Evolutionary conservation across 371 early-diverging fungal species (phyloP).

Genomic region (Zychaea mexicana): DNA sequence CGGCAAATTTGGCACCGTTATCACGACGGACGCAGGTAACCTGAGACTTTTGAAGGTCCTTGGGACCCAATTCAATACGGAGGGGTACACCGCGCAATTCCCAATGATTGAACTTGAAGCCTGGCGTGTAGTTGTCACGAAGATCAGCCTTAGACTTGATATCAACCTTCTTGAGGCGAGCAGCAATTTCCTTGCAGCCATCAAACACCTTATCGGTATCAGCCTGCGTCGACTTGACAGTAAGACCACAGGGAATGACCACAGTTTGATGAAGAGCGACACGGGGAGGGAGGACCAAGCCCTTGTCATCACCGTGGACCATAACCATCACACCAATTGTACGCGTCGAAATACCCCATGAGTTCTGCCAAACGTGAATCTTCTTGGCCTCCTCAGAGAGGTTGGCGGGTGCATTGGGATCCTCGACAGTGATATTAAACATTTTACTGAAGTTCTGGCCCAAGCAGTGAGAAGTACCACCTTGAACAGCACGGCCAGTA

Average conservation of each 20-base stretch:
- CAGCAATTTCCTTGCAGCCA: constrained; percentile 71
- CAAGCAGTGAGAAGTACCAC: constrained; percentile 99
- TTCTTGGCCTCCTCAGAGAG: constrained; percentile 50
- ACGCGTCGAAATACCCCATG: constrained; percentile 99
- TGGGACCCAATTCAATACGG: constrained; percentile 98
- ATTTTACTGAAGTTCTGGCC: constrained; percentile 99
- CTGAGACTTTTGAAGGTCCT: constrained; percentile 88
- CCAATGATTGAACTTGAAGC: constrained; percentile 99
- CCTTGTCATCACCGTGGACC: constrained; percentile 99
- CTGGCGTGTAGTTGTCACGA: constrained; percentile 94
- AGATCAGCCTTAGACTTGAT: constrained; percentile 91
- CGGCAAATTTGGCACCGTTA: constrained; percentile 69
- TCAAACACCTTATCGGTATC: constrained; percentile 68
- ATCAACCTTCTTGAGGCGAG: constrained; percentile 77
- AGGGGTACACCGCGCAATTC: constrained; percentile 97
- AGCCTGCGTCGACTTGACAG: constrained; percentile 80
- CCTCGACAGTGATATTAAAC: constrained; percentile 73
- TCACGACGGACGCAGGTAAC: constrained; percentile 90
- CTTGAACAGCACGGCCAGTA: constrained; percentile 99
- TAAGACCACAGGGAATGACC: constrained; percentile 97
- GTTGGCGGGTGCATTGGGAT: constrained; percentile 42
- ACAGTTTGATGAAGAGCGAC: constrained; percentile 95
- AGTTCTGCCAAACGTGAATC: constrained; percentile 97
- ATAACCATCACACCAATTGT: constrained; percentile 99
- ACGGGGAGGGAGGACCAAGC: constrained; percentile 97